phyloP scores from a whole-genome alignment of 78 protist genomes.

The Creolimax fragrantissima region DNA sequence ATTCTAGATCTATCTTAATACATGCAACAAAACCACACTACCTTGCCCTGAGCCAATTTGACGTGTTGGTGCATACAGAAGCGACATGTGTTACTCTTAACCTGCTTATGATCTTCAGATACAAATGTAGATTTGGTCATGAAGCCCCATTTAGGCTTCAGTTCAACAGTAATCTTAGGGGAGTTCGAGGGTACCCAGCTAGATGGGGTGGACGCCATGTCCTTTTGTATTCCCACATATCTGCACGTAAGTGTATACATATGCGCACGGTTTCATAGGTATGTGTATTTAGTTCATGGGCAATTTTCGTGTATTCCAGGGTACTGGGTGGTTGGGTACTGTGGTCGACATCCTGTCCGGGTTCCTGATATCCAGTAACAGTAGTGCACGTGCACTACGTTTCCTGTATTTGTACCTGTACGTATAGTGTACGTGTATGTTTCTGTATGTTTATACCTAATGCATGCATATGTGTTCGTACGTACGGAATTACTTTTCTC shows the following conservation, averaged over 20 bases:
- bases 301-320: not conserved
- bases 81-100: not conserved
- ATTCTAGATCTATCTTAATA: not conserved
- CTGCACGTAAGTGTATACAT: not conserved
- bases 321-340: not conserved
- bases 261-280: not conserved
- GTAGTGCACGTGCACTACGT: not conserved
- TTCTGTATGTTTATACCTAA: too few species aligned
- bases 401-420: not conserved
- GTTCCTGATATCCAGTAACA: not conserved
- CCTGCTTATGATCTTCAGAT: not conserved
- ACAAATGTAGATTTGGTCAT: not conserved
- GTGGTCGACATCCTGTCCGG: not conserved
- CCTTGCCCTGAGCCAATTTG: not conserved
- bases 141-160: constrained; percentile 2
- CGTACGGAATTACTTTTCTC: too few species aligned
- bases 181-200: too few species aligned
- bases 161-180: too few species aligned
- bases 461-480: not conserved
- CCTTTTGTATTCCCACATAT: not conserved
- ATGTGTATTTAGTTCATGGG: not conserved
- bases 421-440: not conserved
- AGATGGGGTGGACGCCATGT: too few species aligned
- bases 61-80: not conserved
- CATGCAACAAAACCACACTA: not conserved